Evolutionary conservation across 768 basidiomycete species (phyloP), one percentile per base, ranked within the genome.

Genomic region (Amanita thiersii): DNA sequence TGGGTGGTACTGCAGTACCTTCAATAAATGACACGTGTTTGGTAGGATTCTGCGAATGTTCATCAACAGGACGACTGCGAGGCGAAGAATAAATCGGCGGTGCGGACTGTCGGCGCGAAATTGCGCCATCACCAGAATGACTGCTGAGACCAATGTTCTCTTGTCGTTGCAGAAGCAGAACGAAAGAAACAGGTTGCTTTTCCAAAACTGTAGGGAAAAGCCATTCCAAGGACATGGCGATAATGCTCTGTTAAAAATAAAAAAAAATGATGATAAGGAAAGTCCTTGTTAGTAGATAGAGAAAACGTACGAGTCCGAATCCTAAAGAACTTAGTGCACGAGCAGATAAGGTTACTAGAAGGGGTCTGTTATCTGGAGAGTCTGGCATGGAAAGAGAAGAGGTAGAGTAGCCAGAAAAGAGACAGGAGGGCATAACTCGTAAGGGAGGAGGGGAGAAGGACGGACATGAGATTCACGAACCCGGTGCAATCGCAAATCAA

Each of bases 171-270:
- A 14, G 40, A 2, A 30, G 40, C n/a, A 17, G 32, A n/a, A 24
- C 36, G 17, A 32, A 11, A 18, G 44, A 33, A 17, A 34, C 38
- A 8, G 40, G 14, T 14, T 10, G 21, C 31, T 9, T 9, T 37
- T 5, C 5, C 21, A 17, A 33, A 3, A n/a, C 20, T 19, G 12
- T 40, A 32, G 65, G 65, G 23, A 64, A 36, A 31, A 67, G 45
- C 69, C 69, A 70, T 12, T 58, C 55, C 24, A 70, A 40, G 60
- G 66, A 69, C 39, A 71, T 64, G 32, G 63, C 66, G 19, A 70
- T 51, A 26, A 71, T 50, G 51, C 69, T 71, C 69, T 71, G 33
- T n/a, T 36, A 38, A 3, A 30, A 43, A 33, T 33, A 14, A 33
- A 17, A 40, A 38, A 38, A 26, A 39, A 35, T 20, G 36, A 36